Percentiles rank a stretch among this genome's conserved stretches.
Conservation (phyloP, 208 protist species). For the Wallacemonas sp. region DNA sequence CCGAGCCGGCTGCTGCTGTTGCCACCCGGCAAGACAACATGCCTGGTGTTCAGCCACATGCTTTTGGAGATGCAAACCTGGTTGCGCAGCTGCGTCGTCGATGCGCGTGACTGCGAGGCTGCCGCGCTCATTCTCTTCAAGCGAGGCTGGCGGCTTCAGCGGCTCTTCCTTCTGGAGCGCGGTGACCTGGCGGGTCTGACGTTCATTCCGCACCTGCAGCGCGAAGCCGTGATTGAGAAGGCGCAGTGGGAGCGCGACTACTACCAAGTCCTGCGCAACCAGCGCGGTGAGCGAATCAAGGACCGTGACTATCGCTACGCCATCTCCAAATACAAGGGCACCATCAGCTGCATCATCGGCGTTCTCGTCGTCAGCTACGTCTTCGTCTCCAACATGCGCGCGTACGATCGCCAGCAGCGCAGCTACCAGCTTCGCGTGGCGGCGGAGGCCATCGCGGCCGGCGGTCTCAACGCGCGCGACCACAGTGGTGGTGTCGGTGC, state of each 20-base stretch:
- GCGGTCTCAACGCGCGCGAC: not conserved
- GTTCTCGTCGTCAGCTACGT: constrained; percentile 57
- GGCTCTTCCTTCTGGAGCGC: constrained; percentile 74
- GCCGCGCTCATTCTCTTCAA: constrained; percentile 75
- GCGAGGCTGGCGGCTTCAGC: constrained; percentile 78
- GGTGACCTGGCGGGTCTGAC: constrained; percentile 53
- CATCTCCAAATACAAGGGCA: constrained; percentile 69
- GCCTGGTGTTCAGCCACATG: constrained; percentile 46
- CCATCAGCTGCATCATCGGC: constrained; percentile 57
- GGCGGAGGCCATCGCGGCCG: constrained; percentile 29
- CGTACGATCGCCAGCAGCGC: constrained; percentile 53
- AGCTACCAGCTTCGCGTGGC: constrained; percentile 45
- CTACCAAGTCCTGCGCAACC: constrained; percentile 40
- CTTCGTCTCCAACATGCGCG: constrained; percentile 54
- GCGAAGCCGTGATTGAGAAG: constrained; percentile 48
- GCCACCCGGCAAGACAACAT: constrained; percentile 37
- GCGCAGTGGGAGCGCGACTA: constrained; percentile 68
- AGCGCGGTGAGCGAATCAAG: constrained; percentile 55
- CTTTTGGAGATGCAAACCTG: constrained; percentile 69
- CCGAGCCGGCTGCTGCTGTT: constrained; percentile 55
- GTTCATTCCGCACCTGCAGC: constrained; percentile 40
- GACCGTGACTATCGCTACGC: constrained; percentile 55
- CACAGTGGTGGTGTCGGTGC: not conserved
- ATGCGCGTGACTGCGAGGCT: constrained; percentile 63
- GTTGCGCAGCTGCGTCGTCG: constrained; percentile 66